phyloP scores from a whole-genome alignment of 2,329 filamentous ascomycete species.

The Colletotrichum chlorophyti region DNA sequence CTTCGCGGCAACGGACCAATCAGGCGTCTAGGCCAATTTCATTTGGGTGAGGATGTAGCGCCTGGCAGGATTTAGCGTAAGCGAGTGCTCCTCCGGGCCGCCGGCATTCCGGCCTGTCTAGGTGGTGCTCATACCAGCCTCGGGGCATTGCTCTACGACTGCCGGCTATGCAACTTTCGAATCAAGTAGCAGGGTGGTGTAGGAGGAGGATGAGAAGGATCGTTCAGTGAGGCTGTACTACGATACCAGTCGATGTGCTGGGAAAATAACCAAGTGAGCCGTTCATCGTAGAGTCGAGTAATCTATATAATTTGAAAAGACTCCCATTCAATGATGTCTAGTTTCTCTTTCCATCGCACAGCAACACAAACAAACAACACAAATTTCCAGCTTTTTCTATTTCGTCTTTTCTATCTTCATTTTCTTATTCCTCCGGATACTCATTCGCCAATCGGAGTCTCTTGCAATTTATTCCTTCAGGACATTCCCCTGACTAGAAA shows the following conservation, averaged over 20 bases:
- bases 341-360: constrained; percentile 4
- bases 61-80: background rate
- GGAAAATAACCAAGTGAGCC: background rate
- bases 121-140: too few species aligned
- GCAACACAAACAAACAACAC: background rate
- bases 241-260: background rate
- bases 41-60: constrained; percentile 2
- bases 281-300: background rate
- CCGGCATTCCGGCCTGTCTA: background rate
- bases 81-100: background rate
- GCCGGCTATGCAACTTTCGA: too few species aligned
- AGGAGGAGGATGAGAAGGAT: constrained; percentile 19
- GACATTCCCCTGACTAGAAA: constrained; percentile 15
- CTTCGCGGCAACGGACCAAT: constrained; percentile 16
- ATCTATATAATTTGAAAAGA: background rate
- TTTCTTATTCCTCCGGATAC: constrained; percentile 2
- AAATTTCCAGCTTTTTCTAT: constrained; percentile 5
- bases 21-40: background rate
- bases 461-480: background rate
- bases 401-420: constrained; percentile 7
- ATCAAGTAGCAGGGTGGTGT: background rate
- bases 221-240: constrained; percentile 20
- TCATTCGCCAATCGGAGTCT: too few species aligned
- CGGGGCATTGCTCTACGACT: too few species aligned
- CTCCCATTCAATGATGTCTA: background rate